These are phyloP conservation scores for Mycena alexandri DNA, from an alignment of 768 basidiomycete species.

Conservation along the genomic window DNA sequence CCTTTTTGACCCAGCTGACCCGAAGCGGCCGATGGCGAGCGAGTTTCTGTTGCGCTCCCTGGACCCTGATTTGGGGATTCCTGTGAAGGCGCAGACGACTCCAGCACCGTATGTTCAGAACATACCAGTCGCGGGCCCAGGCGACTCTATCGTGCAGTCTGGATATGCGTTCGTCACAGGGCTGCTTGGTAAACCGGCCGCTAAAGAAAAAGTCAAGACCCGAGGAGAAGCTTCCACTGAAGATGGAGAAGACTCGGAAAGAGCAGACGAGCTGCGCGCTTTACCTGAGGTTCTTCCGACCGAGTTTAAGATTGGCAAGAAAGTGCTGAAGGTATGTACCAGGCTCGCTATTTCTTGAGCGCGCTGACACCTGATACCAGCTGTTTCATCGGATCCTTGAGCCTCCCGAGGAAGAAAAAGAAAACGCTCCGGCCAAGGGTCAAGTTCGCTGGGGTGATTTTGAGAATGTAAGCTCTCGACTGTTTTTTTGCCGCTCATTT, in stretches of 20 bases:
- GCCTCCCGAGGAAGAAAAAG: constrained; percentile 20
- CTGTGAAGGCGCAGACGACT: constrained; percentile 14
- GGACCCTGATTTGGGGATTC: constrained; percentile 11
- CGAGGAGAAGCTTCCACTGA: constrained; percentile 10
- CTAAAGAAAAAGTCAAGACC: constrained; percentile 36
- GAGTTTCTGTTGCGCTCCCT: constrained; percentile 20
- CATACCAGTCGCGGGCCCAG: constrained; percentile 26
- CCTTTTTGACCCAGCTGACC: constrained; percentile 26
- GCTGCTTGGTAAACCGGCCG: background rate
- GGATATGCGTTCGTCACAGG: constrained; percentile 24
- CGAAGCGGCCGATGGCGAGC: constrained; percentile 19
- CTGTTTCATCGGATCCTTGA: constrained; percentile 37
- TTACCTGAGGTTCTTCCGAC: constrained; percentile 30
- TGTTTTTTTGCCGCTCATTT: background rate
- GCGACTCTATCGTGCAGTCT: constrained; percentile 24
- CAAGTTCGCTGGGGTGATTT: constrained; percentile 42
- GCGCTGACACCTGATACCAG: constrained; percentile 1
- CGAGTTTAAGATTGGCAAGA: constrained; percentile 37
- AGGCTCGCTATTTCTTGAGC: background rate
- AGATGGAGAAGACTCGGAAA: background rate
- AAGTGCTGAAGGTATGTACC: constrained; percentile 33
- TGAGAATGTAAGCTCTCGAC: constrained; percentile 22
- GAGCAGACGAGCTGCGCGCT: background rate
- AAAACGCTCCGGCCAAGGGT: constrained; percentile 30
- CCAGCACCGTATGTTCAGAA: constrained; percentile 17